Percentiles rank a stretch among this genome's conserved stretches.
Evolutionary conservation across 306 rosid species (phyloP).

Genomic region (Morella rubra): DNA sequence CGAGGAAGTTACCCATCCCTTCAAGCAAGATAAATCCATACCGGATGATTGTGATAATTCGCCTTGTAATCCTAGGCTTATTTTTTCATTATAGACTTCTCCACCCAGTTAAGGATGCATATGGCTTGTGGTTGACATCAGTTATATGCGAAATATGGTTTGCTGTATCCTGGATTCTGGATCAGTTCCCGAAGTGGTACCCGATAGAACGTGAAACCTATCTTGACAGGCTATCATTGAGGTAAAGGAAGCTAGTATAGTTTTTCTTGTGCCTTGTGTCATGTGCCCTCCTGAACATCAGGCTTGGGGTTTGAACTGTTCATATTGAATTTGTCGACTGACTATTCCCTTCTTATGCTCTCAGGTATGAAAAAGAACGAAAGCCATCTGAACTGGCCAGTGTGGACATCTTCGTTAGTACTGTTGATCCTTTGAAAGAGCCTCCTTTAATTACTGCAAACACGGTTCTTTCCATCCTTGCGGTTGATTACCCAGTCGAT

Average conservation of each 20-base stretch:
- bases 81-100: conserved; percentile 92
- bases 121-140: conserved; percentile 94
- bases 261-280: background rate
- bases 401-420: conserved; percentile 88
- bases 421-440: conserved; percentile 95
- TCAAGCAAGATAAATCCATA: conserved; percentile 98
- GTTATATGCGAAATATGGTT: conserved; percentile 99
- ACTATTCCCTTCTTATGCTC: conserved; percentile 27
- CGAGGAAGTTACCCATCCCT: conserved; percentile 76
- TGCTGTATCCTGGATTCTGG: conserved; percentile 94
- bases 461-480: conserved; percentile 90
- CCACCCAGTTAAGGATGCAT: conserved; percentile 92
- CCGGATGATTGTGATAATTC: conserved; percentile 79
- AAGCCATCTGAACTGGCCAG: conserved; percentile 74
- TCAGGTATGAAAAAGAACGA: conserved; percentile 98
- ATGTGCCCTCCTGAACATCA: background rate
- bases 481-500: conserved; percentile 91
- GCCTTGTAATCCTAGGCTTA: conserved; percentile 74
- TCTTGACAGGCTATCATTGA: conserved; percentile 83
- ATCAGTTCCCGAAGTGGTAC: conserved; percentile 95
- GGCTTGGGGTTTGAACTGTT: background rate
- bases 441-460: conserved; percentile 95
- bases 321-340: conserved; percentile 9
- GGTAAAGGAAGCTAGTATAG: conserved; percentile 42
- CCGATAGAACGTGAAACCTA: conserved; percentile 93